Evolutionary conservation across 179 eudicot genomes (phyloP).

Genomic region (Silene coronaria): DNA sequence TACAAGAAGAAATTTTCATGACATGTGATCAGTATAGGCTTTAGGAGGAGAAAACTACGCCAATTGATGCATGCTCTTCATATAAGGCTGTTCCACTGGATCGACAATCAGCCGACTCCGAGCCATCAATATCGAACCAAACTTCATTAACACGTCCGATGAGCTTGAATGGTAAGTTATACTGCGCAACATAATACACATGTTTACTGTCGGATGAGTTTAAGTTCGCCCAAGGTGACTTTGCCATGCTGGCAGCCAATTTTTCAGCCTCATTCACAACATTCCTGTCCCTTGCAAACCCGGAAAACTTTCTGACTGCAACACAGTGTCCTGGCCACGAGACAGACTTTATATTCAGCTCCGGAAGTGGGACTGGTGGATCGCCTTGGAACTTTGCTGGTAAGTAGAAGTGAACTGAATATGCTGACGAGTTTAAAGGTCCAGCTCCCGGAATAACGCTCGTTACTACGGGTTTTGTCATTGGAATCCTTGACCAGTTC

Average conservation of each 20-base stretch:
- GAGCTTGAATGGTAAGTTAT: constrained; percentile 54
- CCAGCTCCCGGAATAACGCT: constrained; percentile 64
- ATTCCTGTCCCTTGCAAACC: constrained; percentile 66
- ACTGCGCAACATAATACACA: constrained; percentile 86
- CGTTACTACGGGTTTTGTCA: constrained; percentile 71
- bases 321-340: constrained; percentile 56
- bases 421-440: constrained; percentile 67
- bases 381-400: constrained; percentile 51
- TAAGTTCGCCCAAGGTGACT: constrained; percentile 61
- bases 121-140: constrained; percentile 59
- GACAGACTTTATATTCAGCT: constrained; percentile 49
- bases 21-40: background rate
- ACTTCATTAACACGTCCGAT: constrained; percentile 70
- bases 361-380: constrained; percentile 73
- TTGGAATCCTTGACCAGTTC: constrained; percentile 56
- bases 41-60: background rate
- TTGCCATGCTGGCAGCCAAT: constrained; percentile 63
- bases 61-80: constrained; percentile 20
- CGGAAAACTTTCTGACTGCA: constrained; percentile 73
- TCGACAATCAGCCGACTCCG: constrained; percentile 37
- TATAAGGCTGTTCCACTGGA: constrained; percentile 39
- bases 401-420: constrained; percentile 50
- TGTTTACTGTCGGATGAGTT: constrained; percentile 40
- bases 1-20: background rate
- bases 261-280: constrained; percentile 59